phyloP scores from a whole-genome alignment of 306 rosid genomes.

The Fagus sylvatica region DNA sequence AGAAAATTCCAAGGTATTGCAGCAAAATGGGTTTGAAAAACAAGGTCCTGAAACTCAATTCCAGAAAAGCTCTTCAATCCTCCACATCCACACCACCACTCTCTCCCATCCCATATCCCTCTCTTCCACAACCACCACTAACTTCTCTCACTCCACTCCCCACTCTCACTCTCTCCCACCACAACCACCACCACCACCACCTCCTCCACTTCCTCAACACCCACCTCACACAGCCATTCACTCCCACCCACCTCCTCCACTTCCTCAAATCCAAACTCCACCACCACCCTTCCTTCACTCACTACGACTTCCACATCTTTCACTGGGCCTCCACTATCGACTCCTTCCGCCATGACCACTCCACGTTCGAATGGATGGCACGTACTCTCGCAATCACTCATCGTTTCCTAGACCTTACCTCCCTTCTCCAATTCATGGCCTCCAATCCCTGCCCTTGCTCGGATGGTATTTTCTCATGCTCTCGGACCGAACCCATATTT shows the following conservation, averaged over 20 bases:
- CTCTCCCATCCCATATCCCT: conserved; percentile 43
- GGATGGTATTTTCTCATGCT: conserved; percentile 76
- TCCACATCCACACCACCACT: conserved; percentile 20
- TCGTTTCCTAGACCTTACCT: conserved; percentile 51
- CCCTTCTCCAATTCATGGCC: conserved; percentile 57
- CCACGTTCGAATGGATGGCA: conserved; percentile 78
- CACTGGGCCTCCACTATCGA: conserved; percentile 76
- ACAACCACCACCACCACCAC: conserved; percentile 42
- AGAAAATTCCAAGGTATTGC: no score
- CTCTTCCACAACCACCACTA: conserved; percentile 10
- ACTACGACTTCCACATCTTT: conserved; percentile 79
- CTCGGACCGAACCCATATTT: conserved; percentile 60
- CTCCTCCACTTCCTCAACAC: conserved; percentile 58
- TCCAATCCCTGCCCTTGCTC: conserved; percentile 78
- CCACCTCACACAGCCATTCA: conserved; percentile 60
- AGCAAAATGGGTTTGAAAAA: conserved; percentile 39
- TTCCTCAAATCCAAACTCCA: conserved; percentile 82
- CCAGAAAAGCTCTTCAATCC: conserved; percentile 23
- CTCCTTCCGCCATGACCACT: conserved; percentile 78
- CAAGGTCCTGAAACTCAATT: conserved; percentile 50
- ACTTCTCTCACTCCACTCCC: conserved; percentile 34
- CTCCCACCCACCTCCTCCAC: conserved; percentile 57
- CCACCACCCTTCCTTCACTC: conserved; percentile 71
- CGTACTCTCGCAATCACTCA: conserved; percentile 57
- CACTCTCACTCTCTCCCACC: conserved; percentile 45